Evolutionary conservation across 371 early-diverging fungal species (phyloP), one percentile per base, ranked within the genome.

Genomic region (Mortierella sp.): DNA sequence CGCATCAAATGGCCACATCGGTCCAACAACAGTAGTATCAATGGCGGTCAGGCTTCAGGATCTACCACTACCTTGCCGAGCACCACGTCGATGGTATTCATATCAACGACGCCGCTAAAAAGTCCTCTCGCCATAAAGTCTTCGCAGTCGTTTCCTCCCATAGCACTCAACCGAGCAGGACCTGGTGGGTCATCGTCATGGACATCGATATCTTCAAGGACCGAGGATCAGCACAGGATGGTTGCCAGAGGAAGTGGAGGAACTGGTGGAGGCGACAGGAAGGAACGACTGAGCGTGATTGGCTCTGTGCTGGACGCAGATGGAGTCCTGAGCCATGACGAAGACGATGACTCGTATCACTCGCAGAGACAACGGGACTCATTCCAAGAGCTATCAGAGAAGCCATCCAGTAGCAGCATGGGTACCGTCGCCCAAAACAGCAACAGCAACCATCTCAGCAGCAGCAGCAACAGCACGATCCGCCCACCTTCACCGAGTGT

Each of bases 11-110:
- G 82, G 75, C 54, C 79, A 26, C 75, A 67, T 14, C 90, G 89
- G 28, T 75, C 87, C 43, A 88, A 85, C 46, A 89, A 43, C 43
- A 40, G 6, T 50, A 16, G 50, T 90, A 88, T 86, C 19, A 21
- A 21, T 34, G 34, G 37, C 9, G 40, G 40, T 24, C 67, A 67
- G 10, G 10, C 50, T 14, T 50, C 67, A 24, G 67, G 34, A 61
- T 50, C 50, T 50, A 61, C 19, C 5, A 31, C 13, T 19, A 61
- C 3, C 11, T 24, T 24, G 2, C 40, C 37, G 9, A n/a, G 54
- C 40, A 24, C 40, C 40, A 40, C 21, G 24, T 21, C 64, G 37
- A 34, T 19, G 64, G 19, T 61, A 61, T 61, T 37, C 21, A 21
- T 14, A 50, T 16, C 50, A 16, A 50, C 50, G 1, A 50, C 50